Percentiles rank a stretch among this genome's conserved stretches.
These are phyloP conservation scores for Pythium vanterpoolii DNA, from an alignment of 352 stramenopile genomes.

Conservation along the genomic window DNA sequence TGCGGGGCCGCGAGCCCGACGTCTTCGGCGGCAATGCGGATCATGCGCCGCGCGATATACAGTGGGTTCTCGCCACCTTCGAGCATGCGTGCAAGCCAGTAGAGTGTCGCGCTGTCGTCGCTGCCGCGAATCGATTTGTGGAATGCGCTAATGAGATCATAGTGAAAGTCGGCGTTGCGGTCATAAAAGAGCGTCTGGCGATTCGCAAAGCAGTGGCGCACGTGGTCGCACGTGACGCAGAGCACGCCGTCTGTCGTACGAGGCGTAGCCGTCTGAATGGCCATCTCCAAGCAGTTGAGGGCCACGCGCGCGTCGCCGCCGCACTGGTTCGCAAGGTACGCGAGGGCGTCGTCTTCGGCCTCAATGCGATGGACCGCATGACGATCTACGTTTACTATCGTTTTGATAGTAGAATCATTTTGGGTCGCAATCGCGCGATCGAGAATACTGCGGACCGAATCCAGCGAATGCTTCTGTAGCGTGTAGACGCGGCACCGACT, in stretches of 20 bases:
- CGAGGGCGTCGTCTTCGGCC: slow-evolving; percentile 52
- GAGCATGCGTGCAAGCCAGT: slow-evolving; percentile 86
- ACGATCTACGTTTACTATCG: slow-evolving; percentile 2
- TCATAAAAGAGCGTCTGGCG: slow-evolving; percentile 81
- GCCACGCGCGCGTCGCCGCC: slow-evolving; percentile 77
- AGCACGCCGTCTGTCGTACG: slow-evolving; percentile 27
- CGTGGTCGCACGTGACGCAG: slow-evolving; percentile 49
- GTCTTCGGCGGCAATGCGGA: slow-evolving; percentile 85
- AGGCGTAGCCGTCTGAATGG: slow-evolving; percentile 40
- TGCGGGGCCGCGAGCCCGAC: slow-evolving; percentile 71
- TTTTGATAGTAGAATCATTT: slow-evolving; percentile 24
- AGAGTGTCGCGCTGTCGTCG: slow-evolving; percentile 76
- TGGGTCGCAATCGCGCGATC: slow-evolving; percentile 39
- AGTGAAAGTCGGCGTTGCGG: slow-evolving; percentile 83
- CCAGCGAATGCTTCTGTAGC: slow-evolving; percentile 60
- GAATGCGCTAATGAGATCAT: slow-evolving; percentile 81
- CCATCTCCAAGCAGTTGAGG: slow-evolving; percentile 84
- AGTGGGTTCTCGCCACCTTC: slow-evolving; percentile 83
- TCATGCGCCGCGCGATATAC: slow-evolving; percentile 74
- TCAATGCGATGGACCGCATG: slow-evolving; percentile 23
- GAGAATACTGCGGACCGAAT: slow-evolving; percentile 67
- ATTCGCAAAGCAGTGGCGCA: slow-evolving; percentile 70
- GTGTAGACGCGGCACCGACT: slow-evolving; percentile 79
- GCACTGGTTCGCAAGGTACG: slow-evolving; percentile 68
- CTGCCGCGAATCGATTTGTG: slow-evolving; percentile 85